Base-by-base conservation (phyloP, 768 basidiomycete species). In the Lentinula edodes region DNA sequence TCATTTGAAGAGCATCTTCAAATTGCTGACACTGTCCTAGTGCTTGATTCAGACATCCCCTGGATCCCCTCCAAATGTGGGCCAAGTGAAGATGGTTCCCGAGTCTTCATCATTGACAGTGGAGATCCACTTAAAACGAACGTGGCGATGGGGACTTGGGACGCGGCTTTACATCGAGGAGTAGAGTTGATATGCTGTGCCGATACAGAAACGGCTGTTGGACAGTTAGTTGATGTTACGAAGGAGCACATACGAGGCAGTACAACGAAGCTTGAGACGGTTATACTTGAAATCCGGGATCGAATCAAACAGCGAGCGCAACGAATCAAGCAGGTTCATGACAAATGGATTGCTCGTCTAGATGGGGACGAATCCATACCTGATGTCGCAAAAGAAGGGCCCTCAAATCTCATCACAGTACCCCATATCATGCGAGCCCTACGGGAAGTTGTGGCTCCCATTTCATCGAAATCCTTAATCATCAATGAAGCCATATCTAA, bases 401-500 rank as follows among this genome's bases (percentile, higher is more conserved):
- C n/a, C 56, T 63, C 48, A 13, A 63, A 68, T 51, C 73, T 72
- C 63, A 68, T 74, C 10, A 81, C 79, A 0, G 73, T 82, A 0
- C 76, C 85, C 0, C 78, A 82, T 63, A 70, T 88, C 28, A 67
- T 88, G 10, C 73, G 78, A 6, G 71, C 75, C 2, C 75, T 89
- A 3, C 78, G 86, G 5, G 65, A 71, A 23, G 67, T 70, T 6
- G 77, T 42, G 5, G 28, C 46, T n/a, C 45, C 48, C 13, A 32
- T 52, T 23, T 52, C 59, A n/a, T 50, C 39, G 15, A 41, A 28
- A 85, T 18, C 67, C 64, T 72, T 89, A 6, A 69, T 86, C 52
- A 70, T 89, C 6, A 89, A 88, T 66, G 89, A 91, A 68, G 76
- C 80, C 2, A 84, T 88, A 66, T 84, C 81, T 65, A 87, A 82